Conservation (phyloP, 176 grass and related monocot species). For the Musa itinerans region DNA sequence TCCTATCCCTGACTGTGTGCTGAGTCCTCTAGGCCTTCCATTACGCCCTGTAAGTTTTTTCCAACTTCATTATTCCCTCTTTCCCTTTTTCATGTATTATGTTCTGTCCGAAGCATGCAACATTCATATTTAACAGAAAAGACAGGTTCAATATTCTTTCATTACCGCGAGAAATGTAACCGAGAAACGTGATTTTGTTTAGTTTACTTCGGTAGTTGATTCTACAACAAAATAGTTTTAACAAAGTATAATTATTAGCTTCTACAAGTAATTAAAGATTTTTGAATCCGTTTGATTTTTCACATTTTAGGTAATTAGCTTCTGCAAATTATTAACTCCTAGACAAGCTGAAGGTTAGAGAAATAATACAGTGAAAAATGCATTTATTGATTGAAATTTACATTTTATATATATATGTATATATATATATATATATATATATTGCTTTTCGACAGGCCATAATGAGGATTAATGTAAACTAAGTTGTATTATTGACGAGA, state of each 20-base stretch:
- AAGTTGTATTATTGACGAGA: neutral
- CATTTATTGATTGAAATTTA: neutral
- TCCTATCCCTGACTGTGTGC: slow-evolving; percentile 64
- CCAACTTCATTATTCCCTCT: neutral
- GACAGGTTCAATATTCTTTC: too few relatives aligned
- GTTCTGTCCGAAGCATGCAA: too few relatives aligned
- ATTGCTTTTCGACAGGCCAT: too few relatives aligned
- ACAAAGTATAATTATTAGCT: too few relatives aligned
- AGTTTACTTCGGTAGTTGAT: neutral
- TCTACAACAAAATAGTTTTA: neutral
- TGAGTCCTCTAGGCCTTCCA: slow-evolving; percentile 89
- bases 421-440: neutral
- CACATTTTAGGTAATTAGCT: too few relatives aligned
- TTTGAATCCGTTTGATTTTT: too few relatives aligned
- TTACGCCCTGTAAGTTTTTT: slow-evolving; percentile 62
- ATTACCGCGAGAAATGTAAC: neutral
- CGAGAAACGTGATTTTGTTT: neutral
- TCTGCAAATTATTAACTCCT: neutral
- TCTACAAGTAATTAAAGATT: too few relatives aligned
- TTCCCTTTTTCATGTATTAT: neutral
- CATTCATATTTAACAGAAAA: too few relatives aligned
- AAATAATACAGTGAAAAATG: neutral
- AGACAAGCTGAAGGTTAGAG: neutral
- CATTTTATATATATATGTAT: neutral
- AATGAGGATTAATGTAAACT: too few relatives aligned